Evolutionary conservation across 2,329 filamentous ascomycete species (phyloP).

Genomic region (Fusarium sp.): DNA sequence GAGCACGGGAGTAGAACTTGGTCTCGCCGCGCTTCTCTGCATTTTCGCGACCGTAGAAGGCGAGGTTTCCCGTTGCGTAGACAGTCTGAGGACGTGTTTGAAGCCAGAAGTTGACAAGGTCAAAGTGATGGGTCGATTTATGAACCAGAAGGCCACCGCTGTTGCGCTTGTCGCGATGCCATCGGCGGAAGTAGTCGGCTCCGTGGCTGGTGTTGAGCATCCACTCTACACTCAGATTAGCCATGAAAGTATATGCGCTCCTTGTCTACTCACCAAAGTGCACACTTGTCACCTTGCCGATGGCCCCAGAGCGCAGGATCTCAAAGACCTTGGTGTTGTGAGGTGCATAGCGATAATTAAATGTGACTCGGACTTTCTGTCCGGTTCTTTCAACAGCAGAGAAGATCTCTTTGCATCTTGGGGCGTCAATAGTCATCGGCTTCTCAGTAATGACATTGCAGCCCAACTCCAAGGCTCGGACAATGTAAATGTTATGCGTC

Average conservation of each 20-base stretch:
- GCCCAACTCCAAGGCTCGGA: conserved; percentile 68
- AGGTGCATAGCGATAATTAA: conserved; percentile 75
- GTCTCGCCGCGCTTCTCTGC: conserved; percentile 66
- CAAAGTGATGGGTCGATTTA: conserved; percentile 74
- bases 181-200: conserved; percentile 72
- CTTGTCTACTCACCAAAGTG: conserved; percentile 56
- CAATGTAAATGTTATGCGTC: conserved; percentile 70
- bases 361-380: conserved; percentile 66
- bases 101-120: conserved; percentile 72
- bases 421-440: conserved; percentile 72
- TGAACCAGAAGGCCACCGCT: conserved; percentile 70
- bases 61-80: conserved; percentile 68
- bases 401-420: conserved; percentile 64
- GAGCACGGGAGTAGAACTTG: conserved; percentile 62
- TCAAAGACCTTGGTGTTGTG: conserved; percentile 72
- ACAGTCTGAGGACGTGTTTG: conserved; percentile 66
- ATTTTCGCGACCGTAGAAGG: conserved; percentile 72
- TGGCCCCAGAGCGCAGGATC: conserved; percentile 64
- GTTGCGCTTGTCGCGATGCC: conserved; percentile 72
- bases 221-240: conserved; percentile 58
- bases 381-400: conserved; percentile 45
- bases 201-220: conserved; percentile 72
- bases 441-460: conserved; percentile 73
- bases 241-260: rapidly evolving
- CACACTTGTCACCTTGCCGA: conserved; percentile 67